Conservation (phyloP, 164 flowering plant species). For the Magnolia officinalis region DNA sequence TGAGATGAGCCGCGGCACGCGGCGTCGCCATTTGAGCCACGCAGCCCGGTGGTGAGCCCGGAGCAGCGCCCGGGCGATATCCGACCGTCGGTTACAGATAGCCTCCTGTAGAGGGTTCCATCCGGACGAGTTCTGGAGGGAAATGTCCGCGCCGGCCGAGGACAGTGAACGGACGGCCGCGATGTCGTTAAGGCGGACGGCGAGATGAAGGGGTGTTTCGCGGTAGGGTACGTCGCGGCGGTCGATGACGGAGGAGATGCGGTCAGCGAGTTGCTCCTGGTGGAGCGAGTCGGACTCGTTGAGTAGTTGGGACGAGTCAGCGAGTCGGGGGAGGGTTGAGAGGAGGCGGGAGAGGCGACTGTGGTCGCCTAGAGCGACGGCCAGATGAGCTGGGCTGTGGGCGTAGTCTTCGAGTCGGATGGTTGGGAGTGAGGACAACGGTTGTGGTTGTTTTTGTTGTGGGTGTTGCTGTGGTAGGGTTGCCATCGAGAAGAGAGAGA, state of each 20-base stretch:
- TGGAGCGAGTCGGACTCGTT: constrained; percentile 72
- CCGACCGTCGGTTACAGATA: constrained; percentile 44
- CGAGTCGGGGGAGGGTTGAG: constrained; percentile 56
- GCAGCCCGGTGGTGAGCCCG: constrained; percentile 63
- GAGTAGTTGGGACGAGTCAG: constrained; percentile 48
- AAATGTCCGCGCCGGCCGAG: constrained; percentile 76
- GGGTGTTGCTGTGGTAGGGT: background rate
- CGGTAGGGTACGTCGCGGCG: constrained; percentile 80
- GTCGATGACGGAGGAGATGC: constrained; percentile 67
- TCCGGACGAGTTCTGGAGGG: constrained; percentile 78
- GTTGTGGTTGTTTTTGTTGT: background rate
- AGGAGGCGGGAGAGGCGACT: constrained; percentile 47
- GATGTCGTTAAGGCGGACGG: constrained; percentile 64
- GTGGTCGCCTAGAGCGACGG: constrained; percentile 66
- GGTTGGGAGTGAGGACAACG: background rate
- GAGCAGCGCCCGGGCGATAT: constrained; percentile 47
- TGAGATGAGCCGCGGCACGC: constrained; percentile 72
- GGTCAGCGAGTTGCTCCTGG: constrained; percentile 60
- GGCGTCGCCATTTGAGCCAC: constrained; percentile 93
- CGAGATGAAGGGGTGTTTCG: constrained; percentile 85
- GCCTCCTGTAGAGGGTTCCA: constrained; percentile 94
- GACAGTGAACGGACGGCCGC: constrained; percentile 49
- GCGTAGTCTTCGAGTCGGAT: constrained; percentile 41
- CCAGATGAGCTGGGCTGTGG: constrained; percentile 82
- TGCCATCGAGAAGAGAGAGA: background rate